Evolutionary conservation across 192 early-diverging fungal genomes (phyloP), one percentile per base, ranked within the genome.

Genomic region (Entomortierella parvispora): DNA sequence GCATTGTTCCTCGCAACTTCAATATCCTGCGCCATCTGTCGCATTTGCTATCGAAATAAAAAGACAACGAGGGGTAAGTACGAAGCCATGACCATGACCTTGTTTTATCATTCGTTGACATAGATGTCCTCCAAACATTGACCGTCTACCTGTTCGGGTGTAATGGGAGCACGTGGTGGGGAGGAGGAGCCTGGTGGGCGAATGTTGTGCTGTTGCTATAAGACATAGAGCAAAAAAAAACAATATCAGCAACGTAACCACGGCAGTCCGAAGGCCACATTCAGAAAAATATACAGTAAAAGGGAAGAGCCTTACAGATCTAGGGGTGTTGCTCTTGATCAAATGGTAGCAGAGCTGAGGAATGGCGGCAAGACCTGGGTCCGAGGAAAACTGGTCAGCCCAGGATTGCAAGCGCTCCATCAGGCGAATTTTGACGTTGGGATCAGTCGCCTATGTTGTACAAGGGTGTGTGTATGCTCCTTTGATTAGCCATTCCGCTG

Each of bases 1-100:
- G 81, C 80, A 59, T 75, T 83, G 52, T 83, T 88, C 51, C 80
- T 86, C 28, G 83, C 83, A 22, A 88, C 17, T 48, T 83, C 84
- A 25, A 84, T 80, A 61, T 84, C 84, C n/a, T 71, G 75, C 12
- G 78, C 31, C 31, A 84, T 79, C 45, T 85, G 69, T 52, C 71
- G 45, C 71, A 63, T 60, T 72, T 69, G 69, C 74, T 77, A 59
- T 57, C 3, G 37, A 40, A 40, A 40, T 5, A 9, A 40, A 40
- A 5, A 40, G 37, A n/a, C n/a, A n/a, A n/a, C n/a, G n/a, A n/a
- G n/a, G n/a, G n/a, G n/a, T n/a, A n/a, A n/a, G n/a, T n/a, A n/a
- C n/a, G n/a, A n/a, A n/a, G n/a, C n/a, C n/a, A n/a, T n/a, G n/a
- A n/a, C n/a, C n/a, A n/a, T n/a, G n/a, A n/a, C n/a, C n/a, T n/a